Conservation (phyloP, 148 eudicot genomes). For the Arbutus unedo region DNA sequence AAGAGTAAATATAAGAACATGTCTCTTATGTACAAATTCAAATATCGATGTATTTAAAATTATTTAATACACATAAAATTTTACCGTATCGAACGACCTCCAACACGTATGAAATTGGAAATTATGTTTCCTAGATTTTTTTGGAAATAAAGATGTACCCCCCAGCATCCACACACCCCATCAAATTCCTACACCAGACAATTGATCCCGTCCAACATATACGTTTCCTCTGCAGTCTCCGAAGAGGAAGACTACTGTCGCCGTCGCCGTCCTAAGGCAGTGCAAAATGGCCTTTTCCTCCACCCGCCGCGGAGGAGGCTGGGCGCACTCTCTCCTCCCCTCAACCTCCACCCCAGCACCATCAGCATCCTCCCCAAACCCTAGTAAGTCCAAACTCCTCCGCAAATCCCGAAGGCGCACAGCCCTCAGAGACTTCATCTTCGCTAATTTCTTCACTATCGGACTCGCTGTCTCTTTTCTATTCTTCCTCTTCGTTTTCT, state of each 20-base stretch:
- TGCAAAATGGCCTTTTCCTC: constrained; percentile 63
- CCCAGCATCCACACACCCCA: too few relatives aligned
- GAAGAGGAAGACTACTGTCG: not conserved
- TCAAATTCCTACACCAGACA: not conserved
- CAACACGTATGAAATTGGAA: too few relatives aligned
- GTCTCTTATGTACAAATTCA: too few relatives aligned
- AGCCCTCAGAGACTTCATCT: constrained; percentile 51
- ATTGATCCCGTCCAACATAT: not conserved
- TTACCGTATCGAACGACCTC: too few relatives aligned
- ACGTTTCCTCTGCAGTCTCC: not conserved
- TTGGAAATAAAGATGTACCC: too few relatives aligned
- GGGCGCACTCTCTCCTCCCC: constrained; percentile 69
- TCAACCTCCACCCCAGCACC: constrained; percentile 40
- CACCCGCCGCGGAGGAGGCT: constrained; percentile 50
- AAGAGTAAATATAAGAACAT: too few relatives aligned
- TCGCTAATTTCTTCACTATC: constrained; percentile 66
- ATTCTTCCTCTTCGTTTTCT: constrained; percentile 53
- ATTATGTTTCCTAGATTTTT: too few relatives aligned
- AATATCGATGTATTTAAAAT: too few relatives aligned
- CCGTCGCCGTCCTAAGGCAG: not conserved
- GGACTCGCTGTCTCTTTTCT: constrained; percentile 51
- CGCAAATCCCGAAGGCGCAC: constrained; percentile 42
- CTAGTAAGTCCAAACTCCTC: constrained; percentile 40
- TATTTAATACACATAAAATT: too few relatives aligned
- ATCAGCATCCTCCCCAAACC: constrained; percentile 19